Evolutionary conservation across 768 basidiomycete species (phyloP).

Genomic region (Tulasnella sp.): DNA sequence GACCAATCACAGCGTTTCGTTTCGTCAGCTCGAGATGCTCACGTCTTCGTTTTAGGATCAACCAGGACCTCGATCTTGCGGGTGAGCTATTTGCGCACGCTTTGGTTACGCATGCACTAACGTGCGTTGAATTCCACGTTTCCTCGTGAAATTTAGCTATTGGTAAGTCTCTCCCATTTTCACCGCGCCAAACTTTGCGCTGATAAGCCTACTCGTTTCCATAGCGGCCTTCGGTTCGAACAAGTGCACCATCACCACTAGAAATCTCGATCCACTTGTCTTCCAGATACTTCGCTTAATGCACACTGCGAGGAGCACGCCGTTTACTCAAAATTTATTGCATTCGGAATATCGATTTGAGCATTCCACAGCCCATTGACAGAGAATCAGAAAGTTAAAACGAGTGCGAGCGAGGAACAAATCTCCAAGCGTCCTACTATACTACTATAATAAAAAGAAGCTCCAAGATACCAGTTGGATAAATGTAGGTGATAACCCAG

Average conservation of each 20-base stretch:
- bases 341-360: conserved; percentile 5
- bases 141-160: conserved; percentile 33
- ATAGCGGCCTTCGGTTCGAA: conserved; percentile 84
- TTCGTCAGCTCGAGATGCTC: not conserved
- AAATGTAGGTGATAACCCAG: not conserved
- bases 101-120: not conserved
- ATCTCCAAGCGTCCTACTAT: not conserved
- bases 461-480: conserved; percentile 5
- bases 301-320: not conserved
- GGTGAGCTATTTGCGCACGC: conserved; percentile 50
- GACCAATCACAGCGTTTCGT: conserved; percentile 34
- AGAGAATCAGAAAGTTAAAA: not conserved
- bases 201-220: conserved; percentile 18
- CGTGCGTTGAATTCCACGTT: not conserved
- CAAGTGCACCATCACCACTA: conserved; percentile 65
- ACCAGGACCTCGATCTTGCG: conserved; percentile 80
- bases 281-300: not conserved
- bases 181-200: not conserved
- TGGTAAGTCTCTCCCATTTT: conserved; percentile 35
- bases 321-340: not conserved
- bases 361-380: not conserved
- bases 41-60: conserved; percentile 57
- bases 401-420: conserved; percentile 1
- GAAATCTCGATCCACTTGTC: not conserved
- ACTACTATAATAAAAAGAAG: conserved; percentile 4